Percentiles rank a stretch among this genome's conserved stretches.
Conservation (phyloP, 139 green algal genomes). For the Asterochloris erici region DNA sequence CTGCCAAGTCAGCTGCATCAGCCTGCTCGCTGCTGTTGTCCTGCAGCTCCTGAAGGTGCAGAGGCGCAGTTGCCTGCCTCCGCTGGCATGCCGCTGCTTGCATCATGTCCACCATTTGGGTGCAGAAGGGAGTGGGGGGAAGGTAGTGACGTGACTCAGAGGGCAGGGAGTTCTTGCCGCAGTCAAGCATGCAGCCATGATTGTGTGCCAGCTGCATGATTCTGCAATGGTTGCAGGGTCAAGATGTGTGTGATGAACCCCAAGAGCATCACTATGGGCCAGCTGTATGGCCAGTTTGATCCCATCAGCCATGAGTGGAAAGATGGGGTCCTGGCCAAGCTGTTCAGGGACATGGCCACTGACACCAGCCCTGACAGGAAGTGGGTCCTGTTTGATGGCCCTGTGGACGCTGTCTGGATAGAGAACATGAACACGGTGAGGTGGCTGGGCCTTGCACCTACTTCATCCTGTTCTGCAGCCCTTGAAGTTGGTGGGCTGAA, state of each 20-base stretch:
- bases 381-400: constrained; percentile 69
- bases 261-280: constrained; percentile 69
- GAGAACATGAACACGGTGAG: constrained; percentile 77
- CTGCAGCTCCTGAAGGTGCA: no score
- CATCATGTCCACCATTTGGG: no score
- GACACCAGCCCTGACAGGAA: constrained; percentile 65
- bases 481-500: no score
- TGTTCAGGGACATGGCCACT: constrained; percentile 56
- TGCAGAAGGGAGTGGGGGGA: constrained; percentile 22
- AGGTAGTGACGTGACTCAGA: background rate
- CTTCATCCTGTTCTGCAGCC: no score
- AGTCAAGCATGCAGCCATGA: no score
- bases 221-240: constrained; percentile 1
- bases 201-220: background rate
- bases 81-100: no score
- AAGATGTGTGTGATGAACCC: constrained; percentile 57
- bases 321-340: constrained; percentile 73
- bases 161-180: background rate
- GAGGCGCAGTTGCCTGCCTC: no score
- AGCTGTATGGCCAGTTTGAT: constrained; percentile 73
- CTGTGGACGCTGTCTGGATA: constrained; percentile 79
- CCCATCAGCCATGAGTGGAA: constrained; percentile 72
- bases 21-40: no score
- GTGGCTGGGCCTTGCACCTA: no score
- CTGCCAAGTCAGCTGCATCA: no score